These are phyloP conservation scores for Tylopilus sp. DNA, from an alignment of 768 basidiomycete genomes.

Conservation along the genomic window DNA sequence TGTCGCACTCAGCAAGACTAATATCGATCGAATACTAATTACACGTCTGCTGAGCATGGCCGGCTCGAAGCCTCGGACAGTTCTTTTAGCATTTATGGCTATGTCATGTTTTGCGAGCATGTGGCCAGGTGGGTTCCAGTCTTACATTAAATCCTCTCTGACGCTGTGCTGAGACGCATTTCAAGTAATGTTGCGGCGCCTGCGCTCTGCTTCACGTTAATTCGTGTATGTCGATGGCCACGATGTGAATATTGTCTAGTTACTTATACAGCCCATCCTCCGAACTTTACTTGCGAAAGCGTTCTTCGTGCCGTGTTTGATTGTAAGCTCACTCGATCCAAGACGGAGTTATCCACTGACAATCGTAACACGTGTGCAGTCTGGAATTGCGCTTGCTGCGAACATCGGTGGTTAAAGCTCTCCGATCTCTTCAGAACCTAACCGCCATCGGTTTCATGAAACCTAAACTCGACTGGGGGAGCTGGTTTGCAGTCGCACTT, in stretches of 20 bases:
- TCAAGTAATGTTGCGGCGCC: conserved; percentile 93
- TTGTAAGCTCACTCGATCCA: conserved; percentile 51
- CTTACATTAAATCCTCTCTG: background rate
- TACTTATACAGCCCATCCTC: conserved; percentile 74
- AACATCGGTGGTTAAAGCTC: conserved; percentile 98
- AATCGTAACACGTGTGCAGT: conserved; percentile 41
- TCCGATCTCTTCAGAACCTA: conserved; percentile 97
- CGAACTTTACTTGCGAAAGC: conserved; percentile 86
- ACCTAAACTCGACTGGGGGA: conserved; percentile 78
- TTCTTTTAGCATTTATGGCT: conserved; percentile 91
- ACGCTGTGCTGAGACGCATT: conserved; percentile 2
- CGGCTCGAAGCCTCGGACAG: conserved; percentile 39
- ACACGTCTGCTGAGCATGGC: background rate
- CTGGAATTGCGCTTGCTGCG: conserved; percentile 95
- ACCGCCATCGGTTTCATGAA: conserved; percentile 88
- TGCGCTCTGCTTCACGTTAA: conserved; percentile 93
- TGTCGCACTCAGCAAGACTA: conserved; percentile 92
- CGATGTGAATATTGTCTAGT: background rate
- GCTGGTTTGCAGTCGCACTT: conserved; percentile 92
- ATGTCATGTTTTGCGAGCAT: conserved; percentile 99
- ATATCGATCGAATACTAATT: conserved; percentile 21
- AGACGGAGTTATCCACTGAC: background rate
- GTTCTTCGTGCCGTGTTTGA: conserved; percentile 84
- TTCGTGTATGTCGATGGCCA: conserved; percentile 58
- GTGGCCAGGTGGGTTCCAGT: conserved; percentile 81